A percentile compares a stretch with the other conserved stretches of the same genome.
phyloP scores from a whole-genome alignment of 768 basidiomycete genomes.

The Hygrocybe punicea region DNA sequence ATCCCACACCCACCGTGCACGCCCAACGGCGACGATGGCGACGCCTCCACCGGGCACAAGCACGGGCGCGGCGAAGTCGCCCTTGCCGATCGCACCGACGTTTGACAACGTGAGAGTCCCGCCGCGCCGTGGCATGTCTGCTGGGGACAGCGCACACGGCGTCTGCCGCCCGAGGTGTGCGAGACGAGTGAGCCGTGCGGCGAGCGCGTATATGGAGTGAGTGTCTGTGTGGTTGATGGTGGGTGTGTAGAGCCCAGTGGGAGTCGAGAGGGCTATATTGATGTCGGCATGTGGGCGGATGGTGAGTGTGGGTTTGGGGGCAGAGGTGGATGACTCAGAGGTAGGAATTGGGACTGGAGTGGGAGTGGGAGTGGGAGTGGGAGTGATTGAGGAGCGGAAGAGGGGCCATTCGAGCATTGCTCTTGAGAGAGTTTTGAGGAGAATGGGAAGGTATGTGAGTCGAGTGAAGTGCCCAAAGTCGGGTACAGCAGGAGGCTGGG shows the following conservation, averaged over 20 bases:
- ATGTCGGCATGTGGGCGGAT: conserved; percentile 76
- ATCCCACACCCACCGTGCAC: conserved; percentile 76
- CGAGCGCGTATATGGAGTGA: conserved; percentile 56
- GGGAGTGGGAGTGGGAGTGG: conserved; percentile 64
- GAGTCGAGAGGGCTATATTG: conserved; percentile 71
- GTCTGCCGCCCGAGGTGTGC: conserved; percentile 62
- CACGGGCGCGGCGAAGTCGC: conserved; percentile 68
- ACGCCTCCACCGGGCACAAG: conserved; percentile 81
- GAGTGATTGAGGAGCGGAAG: conserved; percentile 70
- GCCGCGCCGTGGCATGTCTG: conserved; percentile 71
- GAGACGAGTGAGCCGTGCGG: conserved; percentile 58
- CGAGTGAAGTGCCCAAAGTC: conserved; percentile 55
- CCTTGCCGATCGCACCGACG: conserved; percentile 74
- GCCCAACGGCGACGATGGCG: conserved; percentile 78
- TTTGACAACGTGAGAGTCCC: conserved; percentile 82
- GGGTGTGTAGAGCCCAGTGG: conserved; percentile 81
- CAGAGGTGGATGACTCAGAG: conserved; percentile 17
- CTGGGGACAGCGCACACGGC: conserved; percentile 59
- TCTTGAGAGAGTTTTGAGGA: conserved; percentile 76
- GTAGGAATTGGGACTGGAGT: conserved; percentile 62
- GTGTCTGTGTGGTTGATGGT: conserved; percentile 56
- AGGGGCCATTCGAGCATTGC: conserved; percentile 85
- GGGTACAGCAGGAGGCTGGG: conserved; percentile 43
- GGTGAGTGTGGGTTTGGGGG: conserved; percentile 61
- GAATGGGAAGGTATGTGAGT: conserved; percentile 78